Evolutionary conservation across 1,284 basidiomycete species (phyloP).

Genomic region (Nidula niveotomentosa): DNA sequence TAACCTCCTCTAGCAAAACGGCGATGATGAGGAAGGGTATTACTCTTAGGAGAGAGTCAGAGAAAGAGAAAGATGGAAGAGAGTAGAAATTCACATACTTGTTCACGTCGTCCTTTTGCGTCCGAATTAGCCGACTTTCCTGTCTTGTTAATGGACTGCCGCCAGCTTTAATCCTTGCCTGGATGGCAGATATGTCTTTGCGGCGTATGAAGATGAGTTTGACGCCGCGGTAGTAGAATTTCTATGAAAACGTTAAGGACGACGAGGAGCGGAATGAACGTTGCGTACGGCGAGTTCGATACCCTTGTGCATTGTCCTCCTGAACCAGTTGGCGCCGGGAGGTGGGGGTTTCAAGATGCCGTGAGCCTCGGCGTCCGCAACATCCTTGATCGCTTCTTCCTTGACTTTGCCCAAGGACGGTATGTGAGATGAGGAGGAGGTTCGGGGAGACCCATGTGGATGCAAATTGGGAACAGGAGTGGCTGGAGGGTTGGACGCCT

Average conservation of each 20-base stretch:
- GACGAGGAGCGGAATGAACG: not conserved
- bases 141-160: constrained; percentile 58
- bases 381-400: constrained; percentile 59
- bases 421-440: constrained; percentile 5
- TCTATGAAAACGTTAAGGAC: constrained; percentile 36
- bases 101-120: constrained; percentile 60
- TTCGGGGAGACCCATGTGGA: not conserved
- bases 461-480: not conserved
- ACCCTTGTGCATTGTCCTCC: constrained; percentile 60
- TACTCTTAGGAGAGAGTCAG: constrained; percentile 45
- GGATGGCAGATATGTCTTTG: constrained; percentile 51
- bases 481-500: constrained; percentile 15
- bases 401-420: constrained; percentile 22
- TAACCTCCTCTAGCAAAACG: constrained; percentile 76
- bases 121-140: constrained; percentile 67
- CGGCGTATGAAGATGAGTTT: constrained; percentile 67
- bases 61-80: not conserved
- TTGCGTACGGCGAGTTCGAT: constrained; percentile 66
- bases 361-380: constrained; percentile 61
- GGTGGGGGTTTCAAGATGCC: constrained; percentile 70
- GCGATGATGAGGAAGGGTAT: constrained; percentile 80
- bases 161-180: constrained; percentile 50
- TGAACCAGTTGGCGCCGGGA: constrained; percentile 52
- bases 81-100: constrained; percentile 47
- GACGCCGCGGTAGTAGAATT: constrained; percentile 78